These are phyloP conservation scores for Rhododendron ferrugineum DNA, from an alignment of 148 eudicot genomes.

Conservation along the genomic window DNA sequence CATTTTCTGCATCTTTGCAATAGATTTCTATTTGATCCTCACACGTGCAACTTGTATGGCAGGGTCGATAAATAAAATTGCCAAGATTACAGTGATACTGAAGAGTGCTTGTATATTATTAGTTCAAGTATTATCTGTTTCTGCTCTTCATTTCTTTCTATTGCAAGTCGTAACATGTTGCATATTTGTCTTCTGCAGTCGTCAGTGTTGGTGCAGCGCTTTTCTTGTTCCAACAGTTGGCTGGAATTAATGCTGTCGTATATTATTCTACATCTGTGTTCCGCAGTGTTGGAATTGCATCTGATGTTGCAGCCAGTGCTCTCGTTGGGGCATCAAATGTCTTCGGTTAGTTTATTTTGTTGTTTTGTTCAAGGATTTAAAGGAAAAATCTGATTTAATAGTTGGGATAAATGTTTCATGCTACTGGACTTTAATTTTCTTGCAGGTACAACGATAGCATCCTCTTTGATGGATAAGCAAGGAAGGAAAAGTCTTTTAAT, in stretches of 20 bases:
- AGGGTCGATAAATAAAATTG: neutral
- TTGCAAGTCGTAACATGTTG: neutral
- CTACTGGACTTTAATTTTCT: slow-evolving; percentile 15
- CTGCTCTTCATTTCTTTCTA: neutral
- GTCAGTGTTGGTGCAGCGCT: slow-evolving; percentile 96
- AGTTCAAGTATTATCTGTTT: neutral
- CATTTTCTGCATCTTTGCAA: slow-evolving; percentile 4
- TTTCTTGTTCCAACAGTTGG: slow-evolving; percentile 95
- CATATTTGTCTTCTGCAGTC: slow-evolving; percentile 43
- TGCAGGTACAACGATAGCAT: slow-evolving; percentile 82
- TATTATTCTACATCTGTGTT: slow-evolving; percentile 94
- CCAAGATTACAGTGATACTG: neutral
- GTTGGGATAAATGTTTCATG: neutral
- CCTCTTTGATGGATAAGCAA: slow-evolving; percentile 88
- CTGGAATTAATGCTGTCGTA: slow-evolving; percentile 96
- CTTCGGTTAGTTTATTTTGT: slow-evolving; percentile 44
- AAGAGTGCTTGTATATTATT: neutral
- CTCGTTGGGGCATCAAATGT: slow-evolving; percentile 95
- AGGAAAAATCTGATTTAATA: slow-evolving; percentile 5
- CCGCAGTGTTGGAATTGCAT: slow-evolving; percentile 89
- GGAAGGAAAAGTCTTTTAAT: slow-evolving; percentile 93
- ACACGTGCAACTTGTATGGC: neutral
- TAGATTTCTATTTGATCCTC: neutral
- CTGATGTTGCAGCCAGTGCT: slow-evolving; percentile 99
- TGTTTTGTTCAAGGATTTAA: neutral